Base-by-base conservation (phyloP, 441 rosid species). In the Erodium moschatum region DNA sequence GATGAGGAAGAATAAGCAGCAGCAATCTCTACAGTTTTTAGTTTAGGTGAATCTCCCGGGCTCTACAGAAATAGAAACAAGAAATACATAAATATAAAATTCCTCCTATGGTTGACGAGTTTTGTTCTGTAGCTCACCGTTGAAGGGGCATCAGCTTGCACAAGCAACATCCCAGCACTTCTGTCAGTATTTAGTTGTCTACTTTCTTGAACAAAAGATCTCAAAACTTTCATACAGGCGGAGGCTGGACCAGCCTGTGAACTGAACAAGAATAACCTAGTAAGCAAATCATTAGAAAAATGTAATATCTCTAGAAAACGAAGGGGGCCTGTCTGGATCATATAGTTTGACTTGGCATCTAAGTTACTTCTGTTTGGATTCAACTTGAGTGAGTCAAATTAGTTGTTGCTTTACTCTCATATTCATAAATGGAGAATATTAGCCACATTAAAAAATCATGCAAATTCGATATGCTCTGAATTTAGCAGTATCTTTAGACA, bases 181-280 rank as follows among this genome's bases (percentile, higher is more conserved):
- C 44, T 84, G 33, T 89, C 91, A 50, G 75, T 52, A 24, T 66
- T 72, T 72, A 68, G 80, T 79, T 29, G 81, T 29, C 65, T 67
- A 67, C 85, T 76, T 58, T 85, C 85, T 18, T 75, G 81, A 72
- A 79, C 74, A 13, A 84, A 73, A 19, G 92, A 75, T 12, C 84
- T 85, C 71, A 91, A 66, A 74, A 88, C 85, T 76, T 86, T 85
- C 83, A 77, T 72, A 75, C 96, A 85, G 20, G 96, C 92, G 72
- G 89, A 89, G 70, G 98, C 97, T 74, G 92, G 96, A 69, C 97
- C 98, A 69, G 83, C 91, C 76, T 87, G 89, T 67, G 97, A 86
- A 75, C 98, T 90, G 77, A 70, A 58, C 58, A 69, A 75, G 68
- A 67, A 66, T 11, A 42, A 62, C 29, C 73, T 21, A 11, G 68